Base-by-base conservation (phyloP, 2,329 filamentous ascomycete species). In the Scopulariopsis brevicaulis region DNA sequence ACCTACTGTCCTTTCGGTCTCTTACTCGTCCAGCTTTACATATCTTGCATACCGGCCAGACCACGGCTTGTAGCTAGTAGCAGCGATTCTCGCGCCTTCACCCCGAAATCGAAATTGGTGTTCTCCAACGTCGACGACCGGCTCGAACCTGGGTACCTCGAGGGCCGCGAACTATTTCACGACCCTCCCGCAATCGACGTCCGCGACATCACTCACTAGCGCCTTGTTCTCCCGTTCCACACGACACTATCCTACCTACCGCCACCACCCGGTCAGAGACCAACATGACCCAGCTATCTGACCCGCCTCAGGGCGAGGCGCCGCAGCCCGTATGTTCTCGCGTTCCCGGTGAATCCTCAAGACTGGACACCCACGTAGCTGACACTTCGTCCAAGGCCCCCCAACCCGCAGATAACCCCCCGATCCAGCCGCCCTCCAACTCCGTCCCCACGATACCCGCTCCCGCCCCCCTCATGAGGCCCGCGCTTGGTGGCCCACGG, bases 391-490 rank as follows among this genome's bases (percentile, higher is more conserved):
- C 59, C 64, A 37, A 57, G 62, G 24, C 63, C 64, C 62, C 61
- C 66, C 64, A 62, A 64, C 60, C 62, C 59, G 66, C 54, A 61
- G 55, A 62, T 18, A 63, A 73, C 52, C 69, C 65, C 43, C 25
- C 40, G 24, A 51, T 56, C 25, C 55, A 56, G 34, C 64, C 71
- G 14, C 55, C 55, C 25, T 56, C 55, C 60, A 69, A 71, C 65
- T 59, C 71, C 35, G 72, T 74, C 57, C 74, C 80, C 66, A 80
- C 78, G 65, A 89, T 92, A 85, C 83, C 87, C 59, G 84, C 87
- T 54, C 85, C 88, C 56, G 89, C 86, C 57, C 90, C 90, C 60
- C 82, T 95, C 59, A 85, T 96, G 59, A 87, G 90, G 61, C 89
- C 90, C 58, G 90, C 90, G 61, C 85, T 95, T 59, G 88, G 87